Conservation (phyloP, 768 basidiomycete species). For the Hygrophorus pudorinus region DNA sequence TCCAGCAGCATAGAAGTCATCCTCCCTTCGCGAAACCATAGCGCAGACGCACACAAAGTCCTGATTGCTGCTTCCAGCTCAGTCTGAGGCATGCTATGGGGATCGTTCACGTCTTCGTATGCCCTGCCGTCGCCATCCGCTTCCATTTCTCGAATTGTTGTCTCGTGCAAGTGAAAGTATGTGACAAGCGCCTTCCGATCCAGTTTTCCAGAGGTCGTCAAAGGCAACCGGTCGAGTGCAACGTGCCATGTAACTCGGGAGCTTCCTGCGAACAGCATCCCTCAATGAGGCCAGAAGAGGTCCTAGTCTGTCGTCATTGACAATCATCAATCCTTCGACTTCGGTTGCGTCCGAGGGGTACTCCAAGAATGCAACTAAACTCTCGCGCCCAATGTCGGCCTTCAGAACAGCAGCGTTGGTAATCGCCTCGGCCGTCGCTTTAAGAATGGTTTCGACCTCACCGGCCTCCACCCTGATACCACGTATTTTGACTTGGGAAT, state of each 20-base stretch:
- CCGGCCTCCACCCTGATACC: neutral
- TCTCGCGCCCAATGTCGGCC: neutral
- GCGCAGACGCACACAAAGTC: neutral
- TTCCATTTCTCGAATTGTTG: neutral
- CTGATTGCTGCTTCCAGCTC: too few species aligned
- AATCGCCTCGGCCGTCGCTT: neutral
- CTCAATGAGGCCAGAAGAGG: neutral
- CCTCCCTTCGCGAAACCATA: neutral
- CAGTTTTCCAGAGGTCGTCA: too few species aligned
- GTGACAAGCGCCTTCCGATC: neutral
- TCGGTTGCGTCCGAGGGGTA: neutral
- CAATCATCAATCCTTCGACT: neutral
- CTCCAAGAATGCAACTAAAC: conserved; percentile 1
- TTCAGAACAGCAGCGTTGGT: too few species aligned
- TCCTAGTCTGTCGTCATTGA: neutral
- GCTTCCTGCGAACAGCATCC: too few species aligned
- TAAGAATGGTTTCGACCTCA: neutral
- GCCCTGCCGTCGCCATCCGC: too few species aligned
- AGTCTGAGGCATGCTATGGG: neutral
- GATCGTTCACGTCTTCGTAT: conserved; percentile 1
- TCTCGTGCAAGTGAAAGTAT: conserved; percentile 3
- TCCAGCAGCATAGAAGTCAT: too few species aligned
- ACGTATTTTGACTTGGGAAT: conserved; percentile 1
- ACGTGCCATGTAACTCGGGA: conserved; percentile 2
- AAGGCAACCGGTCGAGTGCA: neutral